Base-by-base conservation (phyloP, 176 grass and related monocot species). In the Lolium multiflorum region DNA sequence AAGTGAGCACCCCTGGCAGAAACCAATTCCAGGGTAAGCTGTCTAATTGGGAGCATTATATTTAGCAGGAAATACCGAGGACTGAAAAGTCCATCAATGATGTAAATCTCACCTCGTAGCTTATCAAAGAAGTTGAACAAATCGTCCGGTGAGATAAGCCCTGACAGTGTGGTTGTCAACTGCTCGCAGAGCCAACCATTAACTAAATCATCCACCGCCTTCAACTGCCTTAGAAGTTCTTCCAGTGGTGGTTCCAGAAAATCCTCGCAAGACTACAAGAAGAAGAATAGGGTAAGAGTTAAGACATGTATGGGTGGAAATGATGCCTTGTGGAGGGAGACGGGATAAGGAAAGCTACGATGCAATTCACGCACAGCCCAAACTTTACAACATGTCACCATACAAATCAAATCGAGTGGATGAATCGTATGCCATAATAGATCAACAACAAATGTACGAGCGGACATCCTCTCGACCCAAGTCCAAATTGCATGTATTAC, bases 71-170 rank as follows among this genome's bases (percentile, higher is more conserved):
- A 85, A 44, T 16, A 16, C 1, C 21, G 63, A 24, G 71, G n/a
- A 52, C 11, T 14, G 13, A 8, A 52, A 69, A 15, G 17, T 4
- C 0, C 18, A 76, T 6, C 55, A 16, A 17, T 76, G 14, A 16
- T 47, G 81, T 7, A 39, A 80, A 81, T 14, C 68, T 67, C 83
- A 98, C 96, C 88, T 88, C 89, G 79, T 47, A 98, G 50, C 80
- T 98, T 94, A 67, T 94, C 90, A 4, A 98, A 98, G 69, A 96
- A 94, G 47, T 98, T 94, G 83, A 98, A 96, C 59, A 99, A 38
- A 78, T 94, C 94, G 78, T 99, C 92, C 31, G 97, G 89, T 22
- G 97, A 96, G 63, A 21, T 94, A 24, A 94, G 85, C 3, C 51
- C 24, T 35, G 80, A 89, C 16, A 98, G 82, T 24, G 81, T 72